A percentile compares a stretch with the other conserved stretches of the same genome.
These are phyloP conservation scores for Termitomyces sp. DNA, from an alignment of 768 basidiomycete genomes.

Conservation along the genomic window DNA sequence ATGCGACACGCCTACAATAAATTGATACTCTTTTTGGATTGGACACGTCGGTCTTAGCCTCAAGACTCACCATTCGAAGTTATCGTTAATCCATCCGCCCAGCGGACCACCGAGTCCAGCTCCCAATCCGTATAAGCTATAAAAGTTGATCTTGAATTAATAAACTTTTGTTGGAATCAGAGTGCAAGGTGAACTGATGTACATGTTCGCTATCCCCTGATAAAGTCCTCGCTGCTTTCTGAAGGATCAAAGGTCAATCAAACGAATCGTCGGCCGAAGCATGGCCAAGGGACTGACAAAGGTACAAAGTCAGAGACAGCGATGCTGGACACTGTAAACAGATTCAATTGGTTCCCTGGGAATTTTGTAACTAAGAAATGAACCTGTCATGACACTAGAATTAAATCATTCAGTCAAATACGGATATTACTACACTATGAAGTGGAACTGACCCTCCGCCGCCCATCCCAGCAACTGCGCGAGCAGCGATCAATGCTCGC, in stretches of 20 bases:
- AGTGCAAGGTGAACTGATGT: constrained; percentile 21
- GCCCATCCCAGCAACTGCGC: constrained; percentile 87
- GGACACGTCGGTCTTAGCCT: not conserved
- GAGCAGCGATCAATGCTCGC: constrained; percentile 72
- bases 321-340: constrained; percentile 65
- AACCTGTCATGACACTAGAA: constrained; percentile 80
- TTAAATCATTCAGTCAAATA: constrained; percentile 17
- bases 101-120: constrained; percentile 75
- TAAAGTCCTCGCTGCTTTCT: constrained; percentile 86
- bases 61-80: constrained; percentile 70
- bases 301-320: constrained; percentile 87
- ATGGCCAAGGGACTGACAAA: constrained; percentile 45
- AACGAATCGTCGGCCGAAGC: not conserved
- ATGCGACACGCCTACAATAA: constrained; percentile 69
- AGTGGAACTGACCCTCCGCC: constrained; percentile 71
- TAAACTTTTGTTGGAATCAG: not conserved
- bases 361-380: constrained; percentile 10
- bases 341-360: constrained; percentile 19
- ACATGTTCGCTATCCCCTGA: constrained; percentile 91
- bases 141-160: not conserved
- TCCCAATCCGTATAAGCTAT: constrained; percentile 79
- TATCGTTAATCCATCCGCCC: constrained; percentile 83
- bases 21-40: constrained; percentile 5
- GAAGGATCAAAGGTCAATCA: constrained; percentile 6
- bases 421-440: constrained; percentile 16